phyloP scores from a whole-genome alignment of 2,329 filamentous ascomycete genomes.

The Ophiocordyceps australis region DNA sequence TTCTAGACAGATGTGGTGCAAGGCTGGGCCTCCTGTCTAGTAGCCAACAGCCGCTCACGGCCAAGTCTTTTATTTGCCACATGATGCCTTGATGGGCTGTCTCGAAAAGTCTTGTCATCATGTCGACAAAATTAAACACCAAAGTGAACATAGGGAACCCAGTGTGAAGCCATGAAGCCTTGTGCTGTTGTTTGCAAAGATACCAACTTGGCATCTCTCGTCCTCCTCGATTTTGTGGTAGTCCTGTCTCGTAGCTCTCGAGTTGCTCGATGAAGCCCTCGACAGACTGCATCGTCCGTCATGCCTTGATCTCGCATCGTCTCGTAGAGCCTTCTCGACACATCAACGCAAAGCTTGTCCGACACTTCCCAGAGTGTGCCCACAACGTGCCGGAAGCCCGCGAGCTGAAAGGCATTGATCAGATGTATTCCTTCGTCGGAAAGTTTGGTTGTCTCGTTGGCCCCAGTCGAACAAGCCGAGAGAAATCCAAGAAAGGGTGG shows the following conservation, averaged over 20 bases:
- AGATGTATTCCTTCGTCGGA: slow-evolving; percentile 2
- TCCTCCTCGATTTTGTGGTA: neutral
- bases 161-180: neutral
- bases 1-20: neutral
- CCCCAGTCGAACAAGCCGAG: neutral
- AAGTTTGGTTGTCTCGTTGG: neutral
- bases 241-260: neutral
- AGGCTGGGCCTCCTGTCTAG: no score
- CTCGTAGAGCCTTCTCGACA: slow-evolving; percentile 11
- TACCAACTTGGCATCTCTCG: neutral
- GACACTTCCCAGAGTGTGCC: slow-evolving; percentile 20
- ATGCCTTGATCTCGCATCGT: slow-evolving; percentile 1
- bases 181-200: no score
- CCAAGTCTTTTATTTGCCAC: no score
- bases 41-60: no score
- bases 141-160: slow-evolving; percentile 1
- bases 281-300: slow-evolving; percentile 1
- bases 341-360: slow-evolving; percentile 12
- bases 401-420: slow-evolving; percentile 14
- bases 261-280: slow-evolving; percentile 2
- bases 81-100: no score
- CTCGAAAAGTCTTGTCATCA: neutral
- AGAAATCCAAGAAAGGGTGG: slow-evolving; percentile 1
- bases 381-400: slow-evolving; percentile 20
- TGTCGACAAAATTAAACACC: slow-evolving; percentile 1